Percentiles rank a stretch among this genome's conserved stretches.
Evolutionary conservation across 2,329 filamentous ascomycete genomes (phyloP).

Genomic region (Xylariaceae sp.): DNA sequence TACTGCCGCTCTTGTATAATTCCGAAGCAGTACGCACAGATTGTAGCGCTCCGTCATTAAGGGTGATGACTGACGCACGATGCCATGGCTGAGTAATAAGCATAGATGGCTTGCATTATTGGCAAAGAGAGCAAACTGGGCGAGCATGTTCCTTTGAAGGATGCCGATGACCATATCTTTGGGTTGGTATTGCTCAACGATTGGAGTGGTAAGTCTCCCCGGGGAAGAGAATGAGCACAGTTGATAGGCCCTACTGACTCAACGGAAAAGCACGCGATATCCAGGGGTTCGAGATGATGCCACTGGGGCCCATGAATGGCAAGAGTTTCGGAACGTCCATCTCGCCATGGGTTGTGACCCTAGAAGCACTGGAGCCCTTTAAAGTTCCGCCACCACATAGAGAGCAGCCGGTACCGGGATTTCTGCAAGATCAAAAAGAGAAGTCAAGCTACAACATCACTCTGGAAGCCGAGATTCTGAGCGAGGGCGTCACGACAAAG

Average conservation of each 20-base stretch:
- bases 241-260: not conserved
- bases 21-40: not conserved
- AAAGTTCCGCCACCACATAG: slow-evolving; percentile 37
- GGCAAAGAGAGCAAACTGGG: slow-evolving; percentile 37
- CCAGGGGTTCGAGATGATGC: slow-evolving; percentile 55
- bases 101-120: slow-evolving; percentile 37
- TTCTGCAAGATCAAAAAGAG: slow-evolving; percentile 32
- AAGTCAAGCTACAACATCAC: slow-evolving; percentile 34
- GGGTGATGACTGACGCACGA: not conserved
- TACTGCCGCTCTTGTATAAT: not conserved
- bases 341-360: slow-evolving; percentile 56
- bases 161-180: slow-evolving; percentile 55
- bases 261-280: slow-evolving; percentile 48
- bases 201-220: slow-evolving; percentile 41
- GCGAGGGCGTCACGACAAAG: slow-evolving; percentile 21
- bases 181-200: slow-evolving; percentile 59
- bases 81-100: not conserved
- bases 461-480: slow-evolving; percentile 16
- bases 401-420: slow-evolving; percentile 25
- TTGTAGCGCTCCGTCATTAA: not conserved
- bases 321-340: slow-evolving; percentile 57
- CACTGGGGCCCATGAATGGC: slow-evolving; percentile 54
- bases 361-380: slow-evolving; percentile 56
- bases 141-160: slow-evolving; percentile 36
- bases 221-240: not conserved